Evolutionary conservation across 805 yeast genomes (phyloP), one percentile per base, ranked within the genome.

Genomic region (Suhomyces sp.): DNA sequence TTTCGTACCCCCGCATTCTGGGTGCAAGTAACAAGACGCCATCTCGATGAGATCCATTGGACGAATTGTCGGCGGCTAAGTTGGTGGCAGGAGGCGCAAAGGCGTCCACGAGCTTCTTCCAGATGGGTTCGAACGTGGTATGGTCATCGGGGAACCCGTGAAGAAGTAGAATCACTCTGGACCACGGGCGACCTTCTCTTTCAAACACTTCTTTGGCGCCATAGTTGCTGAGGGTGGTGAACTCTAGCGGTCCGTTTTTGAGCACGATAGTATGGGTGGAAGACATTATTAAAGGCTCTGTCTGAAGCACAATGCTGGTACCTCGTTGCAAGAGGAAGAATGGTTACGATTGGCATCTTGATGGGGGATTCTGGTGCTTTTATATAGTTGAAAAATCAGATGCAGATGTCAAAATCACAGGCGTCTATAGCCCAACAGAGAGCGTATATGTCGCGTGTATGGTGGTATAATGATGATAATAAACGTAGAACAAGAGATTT

Each of bases 1-100:
- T 28, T 38, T 65, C 71, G 44, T 65, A 67, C 6, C 72, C 72
- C 31, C 72, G 43, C 45, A 66, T 42, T 9, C 47, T 35, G 1
- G 72, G 72, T 1, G 65, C 60, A 8, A 66, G 41, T 2, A 57
- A 29, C 30, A 66, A 42, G 1, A 51, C 50, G n/a, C n/a, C n/a
- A n/a, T n/a, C n/a, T n/a, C n/a, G n/a, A 2, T 40, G 37, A 13
- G 46, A 40, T 12, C 42, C 37, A 2, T 44, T 45, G 29, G 51
- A 57, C 11, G 18, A 16, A 12, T 25, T 13, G n/a, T n/a, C n/a
- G n/a, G n/a, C n/a, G n/a, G n/a, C n/a, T n/a, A n/a, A n/a, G n/a
- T n/a, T n/a, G n/a, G n/a, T n/a, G 2, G 41, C 36, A 3, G 18
- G 12, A 3, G 33, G 25, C 18, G 16, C 21, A 12, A 18, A 19